Conservation (phyloP, 257 asterid genomes). For the Linaria vulgaris region DNA sequence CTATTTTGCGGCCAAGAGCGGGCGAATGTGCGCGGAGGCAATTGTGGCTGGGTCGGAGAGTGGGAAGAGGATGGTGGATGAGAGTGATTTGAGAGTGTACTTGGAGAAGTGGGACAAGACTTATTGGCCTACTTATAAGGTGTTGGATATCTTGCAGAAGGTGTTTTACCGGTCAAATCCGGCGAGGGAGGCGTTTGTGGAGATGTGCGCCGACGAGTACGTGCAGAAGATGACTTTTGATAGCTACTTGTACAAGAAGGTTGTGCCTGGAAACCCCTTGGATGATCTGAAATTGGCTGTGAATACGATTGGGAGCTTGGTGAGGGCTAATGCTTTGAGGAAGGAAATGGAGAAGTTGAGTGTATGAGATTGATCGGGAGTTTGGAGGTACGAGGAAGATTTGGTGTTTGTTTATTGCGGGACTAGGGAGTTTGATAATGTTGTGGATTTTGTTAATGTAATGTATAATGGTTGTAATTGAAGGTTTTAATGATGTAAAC, state of each 20-base stretch:
- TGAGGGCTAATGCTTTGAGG: conserved; percentile 85
- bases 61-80: conserved; percentile 79
- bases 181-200: conserved; percentile 88
- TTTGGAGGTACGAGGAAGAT: too few relatives aligned
- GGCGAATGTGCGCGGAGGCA: conserved; percentile 95
- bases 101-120: conserved; percentile 90
- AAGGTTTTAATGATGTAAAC: too few relatives aligned
- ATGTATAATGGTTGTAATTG: too few relatives aligned
- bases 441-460: too few relatives aligned
- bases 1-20: conserved; percentile 88
- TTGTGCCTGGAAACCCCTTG: conserved; percentile 86
- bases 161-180: conserved; percentile 86
- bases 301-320: conserved; percentile 81
- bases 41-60: conserved; percentile 80
- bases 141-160: conserved; percentile 78
- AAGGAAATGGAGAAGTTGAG: conserved; percentile 81
- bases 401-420: too few relatives aligned
- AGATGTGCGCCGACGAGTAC: conserved; percentile 87
- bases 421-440: too few relatives aligned
- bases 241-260: conserved; percentile 81
- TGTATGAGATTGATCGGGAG: conserved; percentile 34
- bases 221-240: conserved; percentile 97
- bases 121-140: conserved; percentile 90
- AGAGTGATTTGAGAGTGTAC: conserved; percentile 74
- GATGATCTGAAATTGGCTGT: conserved; percentile 88